Evolutionary conservation across 495 filamentous ascomycete genomes (phyloP).

Genomic region (Tuber aestivum): DNA sequence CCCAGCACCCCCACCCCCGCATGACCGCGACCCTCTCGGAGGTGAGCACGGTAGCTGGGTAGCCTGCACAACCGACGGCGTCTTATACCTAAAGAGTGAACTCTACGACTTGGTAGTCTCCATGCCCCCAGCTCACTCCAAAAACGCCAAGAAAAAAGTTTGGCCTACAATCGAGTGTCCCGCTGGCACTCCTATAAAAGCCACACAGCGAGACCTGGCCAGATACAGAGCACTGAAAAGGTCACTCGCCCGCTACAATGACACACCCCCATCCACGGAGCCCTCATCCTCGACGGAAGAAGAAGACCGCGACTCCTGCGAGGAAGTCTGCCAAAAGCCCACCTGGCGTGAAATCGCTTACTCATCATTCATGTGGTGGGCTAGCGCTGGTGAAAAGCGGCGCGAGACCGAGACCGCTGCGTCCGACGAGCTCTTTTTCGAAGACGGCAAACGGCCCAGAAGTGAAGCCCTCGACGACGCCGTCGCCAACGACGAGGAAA

Average conservation of each 20-base stretch:
- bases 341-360: constrained; percentile 91
- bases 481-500: constrained; percentile 46
- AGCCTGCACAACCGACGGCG: constrained; percentile 89
- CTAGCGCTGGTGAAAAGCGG: constrained; percentile 81
- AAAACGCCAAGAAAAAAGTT: constrained; percentile 52
- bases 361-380: constrained; percentile 95
- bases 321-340: constrained; percentile 44
- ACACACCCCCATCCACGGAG: background rate
- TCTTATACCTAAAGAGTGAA: constrained; percentile 72
- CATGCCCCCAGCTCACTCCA: constrained; percentile 61
- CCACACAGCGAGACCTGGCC: constrained; percentile 82
- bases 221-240: constrained; percentile 69
- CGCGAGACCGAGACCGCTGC: constrained; percentile 34
- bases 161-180: constrained; percentile 73
- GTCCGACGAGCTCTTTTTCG: constrained; percentile 40
- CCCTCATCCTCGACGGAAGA: constrained; percentile 4
- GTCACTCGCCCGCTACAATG: constrained; percentile 47
- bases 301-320: constrained; percentile 35
- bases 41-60: constrained; percentile 69
- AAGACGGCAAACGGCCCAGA: constrained; percentile 39
- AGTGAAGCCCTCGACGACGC: constrained; percentile 47
- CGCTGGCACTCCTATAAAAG: constrained; percentile 60
- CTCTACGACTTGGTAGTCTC: constrained; percentile 86
- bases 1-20: constrained; percentile 22
- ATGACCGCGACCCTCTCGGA: constrained; percentile 34